phyloP scores from a whole-genome alignment of 768 basidiomycete genomes.

The Hygrocybe punicea region DNA sequence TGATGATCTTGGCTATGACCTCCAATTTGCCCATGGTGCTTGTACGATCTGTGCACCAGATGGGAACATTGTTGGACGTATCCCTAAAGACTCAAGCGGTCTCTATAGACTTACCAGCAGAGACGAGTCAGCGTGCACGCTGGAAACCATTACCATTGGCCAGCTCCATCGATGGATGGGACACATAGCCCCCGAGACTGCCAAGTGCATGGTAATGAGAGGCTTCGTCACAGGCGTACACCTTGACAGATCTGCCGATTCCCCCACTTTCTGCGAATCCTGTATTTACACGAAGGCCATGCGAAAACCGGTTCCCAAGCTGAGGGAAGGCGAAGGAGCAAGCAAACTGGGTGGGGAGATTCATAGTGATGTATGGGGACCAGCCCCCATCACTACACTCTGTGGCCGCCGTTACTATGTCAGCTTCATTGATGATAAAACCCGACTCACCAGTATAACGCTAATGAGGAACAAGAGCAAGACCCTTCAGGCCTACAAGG shows the following conservation, averaged over 20 bases:
- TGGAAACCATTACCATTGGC: conserved; percentile 22
- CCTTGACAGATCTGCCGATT: conserved; percentile 15
- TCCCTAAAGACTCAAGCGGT: conserved; percentile 10
- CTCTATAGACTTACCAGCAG: conserved; percentile 23
- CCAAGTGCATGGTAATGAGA: conserved; percentile 22
- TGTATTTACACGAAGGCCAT: conserved; percentile 45
- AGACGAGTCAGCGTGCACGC: conserved; percentile 7
- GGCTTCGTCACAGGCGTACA: conserved; percentile 31
- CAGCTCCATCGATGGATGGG: conserved; percentile 34
- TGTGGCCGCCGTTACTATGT: too few species aligned
- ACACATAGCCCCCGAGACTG: conserved; percentile 29
- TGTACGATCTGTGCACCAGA: conserved; percentile 18
- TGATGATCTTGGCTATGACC: conserved; percentile 30
- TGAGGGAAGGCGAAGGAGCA: conserved; percentile 25
- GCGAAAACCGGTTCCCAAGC: conserved; percentile 31
- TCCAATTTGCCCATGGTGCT: conserved; percentile 31
- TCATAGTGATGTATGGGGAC: conserved; percentile 50
- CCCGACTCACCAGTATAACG: too few species aligned
- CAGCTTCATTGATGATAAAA: too few species aligned
- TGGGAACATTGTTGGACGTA: too few species aligned
- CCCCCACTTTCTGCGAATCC: conserved; percentile 37
- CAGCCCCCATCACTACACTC: conserved; percentile 26
- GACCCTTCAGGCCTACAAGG: too few species aligned
- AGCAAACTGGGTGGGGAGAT: conserved; percentile 32
- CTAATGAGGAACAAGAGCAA: too few species aligned